Percentiles rank a stretch among this genome's conserved stretches.
Conservation (phyloP, 2,329 filamentous ascomycete species). For the Daldinia sp. region DNA sequence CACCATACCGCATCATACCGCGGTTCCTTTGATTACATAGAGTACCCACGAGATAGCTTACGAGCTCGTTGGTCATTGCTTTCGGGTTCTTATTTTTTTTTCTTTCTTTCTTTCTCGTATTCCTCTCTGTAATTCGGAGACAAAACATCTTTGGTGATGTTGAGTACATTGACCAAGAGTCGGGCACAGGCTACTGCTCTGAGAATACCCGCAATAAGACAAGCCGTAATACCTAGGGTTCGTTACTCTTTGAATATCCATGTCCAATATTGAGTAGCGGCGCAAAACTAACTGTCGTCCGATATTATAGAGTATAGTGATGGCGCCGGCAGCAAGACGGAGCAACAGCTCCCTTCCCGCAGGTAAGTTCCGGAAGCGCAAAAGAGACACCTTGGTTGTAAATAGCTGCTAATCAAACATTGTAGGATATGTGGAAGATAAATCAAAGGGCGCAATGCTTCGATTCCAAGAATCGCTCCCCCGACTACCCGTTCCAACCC, state of each 20-base stretch:
- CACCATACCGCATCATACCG: slow-evolving; percentile 29
- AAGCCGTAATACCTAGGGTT: slow-evolving; percentile 40
- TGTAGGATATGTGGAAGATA: slow-evolving; percentile 80
- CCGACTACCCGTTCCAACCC: slow-evolving; percentile 78
- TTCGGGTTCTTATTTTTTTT: slow-evolving; percentile 17
- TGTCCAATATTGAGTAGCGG: slow-evolving; percentile 1
- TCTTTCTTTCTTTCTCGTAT: slow-evolving; percentile 23
- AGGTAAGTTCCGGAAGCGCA: slow-evolving; percentile 50
- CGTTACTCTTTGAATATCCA: not conserved
- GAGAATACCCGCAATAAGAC: slow-evolving; percentile 41
- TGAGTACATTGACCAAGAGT: slow-evolving; percentile 47
- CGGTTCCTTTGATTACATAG: slow-evolving; percentile 21
- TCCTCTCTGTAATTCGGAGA: slow-evolving; percentile 11
- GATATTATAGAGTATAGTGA: slow-evolving; percentile 49
- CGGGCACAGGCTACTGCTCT: slow-evolving; percentile 47
- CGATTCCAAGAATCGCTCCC: slow-evolving; percentile 88
- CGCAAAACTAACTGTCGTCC: slow-evolving; percentile 26
- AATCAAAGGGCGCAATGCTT: slow-evolving; percentile 80
- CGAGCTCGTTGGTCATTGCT: slow-evolving; percentile 22
- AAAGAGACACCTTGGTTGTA: not conserved
- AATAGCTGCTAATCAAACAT: slow-evolving; percentile 13
- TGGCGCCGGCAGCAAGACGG: slow-evolving; percentile 62
- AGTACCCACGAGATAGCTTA: slow-evolving; percentile 5
- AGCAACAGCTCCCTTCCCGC: slow-evolving; percentile 66
- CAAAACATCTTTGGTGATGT: slow-evolving; percentile 44